A percentile compares a stretch with the other conserved stretches of the same genome.
Conservation (phyloP, 139 green algal species). For the Pseudopediastrum boryanum region DNA sequence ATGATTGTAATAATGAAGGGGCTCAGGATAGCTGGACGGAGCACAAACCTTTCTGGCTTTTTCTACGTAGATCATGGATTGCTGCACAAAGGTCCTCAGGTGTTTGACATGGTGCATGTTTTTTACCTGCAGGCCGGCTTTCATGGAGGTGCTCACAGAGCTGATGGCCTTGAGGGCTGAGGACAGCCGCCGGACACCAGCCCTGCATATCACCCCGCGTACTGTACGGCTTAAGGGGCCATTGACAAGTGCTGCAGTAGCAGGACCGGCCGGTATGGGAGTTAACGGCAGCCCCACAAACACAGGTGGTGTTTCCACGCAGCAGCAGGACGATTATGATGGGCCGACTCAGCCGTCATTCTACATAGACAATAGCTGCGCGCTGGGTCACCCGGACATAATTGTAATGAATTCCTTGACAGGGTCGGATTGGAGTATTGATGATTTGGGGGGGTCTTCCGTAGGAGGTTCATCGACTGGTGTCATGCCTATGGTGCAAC, state of each 20-base stretch:
- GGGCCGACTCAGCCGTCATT: neutral
- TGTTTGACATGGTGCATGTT: too few species aligned
- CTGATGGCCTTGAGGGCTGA: constrained; percentile 17
- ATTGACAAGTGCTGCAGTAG: neutral
- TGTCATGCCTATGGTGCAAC: neutral
- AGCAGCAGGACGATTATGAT: neutral
- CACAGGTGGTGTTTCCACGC: neutral
- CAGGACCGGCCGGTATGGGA: neutral
- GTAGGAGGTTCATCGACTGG: neutral
- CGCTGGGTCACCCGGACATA: constrained; percentile 8
- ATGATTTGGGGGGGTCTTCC: neutral
- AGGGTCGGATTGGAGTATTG: neutral
- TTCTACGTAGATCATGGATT: too few species aligned
- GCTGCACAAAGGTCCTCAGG: too few species aligned
- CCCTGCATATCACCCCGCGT: neutral
- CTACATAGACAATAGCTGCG: constrained; percentile 18
- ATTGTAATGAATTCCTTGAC: neutral
- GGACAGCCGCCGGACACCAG: neutral
- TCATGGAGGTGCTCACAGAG: constrained; percentile 12
- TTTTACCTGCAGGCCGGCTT: neutral
- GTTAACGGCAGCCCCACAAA: neutral
- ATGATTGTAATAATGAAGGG: too few species aligned
- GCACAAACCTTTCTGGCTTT: too few species aligned
- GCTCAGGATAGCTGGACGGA: too few species aligned
- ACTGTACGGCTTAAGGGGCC: neutral